phyloP scores from a whole-genome alignment of 257 asterid species.

The Primulina eburnea region DNA sequence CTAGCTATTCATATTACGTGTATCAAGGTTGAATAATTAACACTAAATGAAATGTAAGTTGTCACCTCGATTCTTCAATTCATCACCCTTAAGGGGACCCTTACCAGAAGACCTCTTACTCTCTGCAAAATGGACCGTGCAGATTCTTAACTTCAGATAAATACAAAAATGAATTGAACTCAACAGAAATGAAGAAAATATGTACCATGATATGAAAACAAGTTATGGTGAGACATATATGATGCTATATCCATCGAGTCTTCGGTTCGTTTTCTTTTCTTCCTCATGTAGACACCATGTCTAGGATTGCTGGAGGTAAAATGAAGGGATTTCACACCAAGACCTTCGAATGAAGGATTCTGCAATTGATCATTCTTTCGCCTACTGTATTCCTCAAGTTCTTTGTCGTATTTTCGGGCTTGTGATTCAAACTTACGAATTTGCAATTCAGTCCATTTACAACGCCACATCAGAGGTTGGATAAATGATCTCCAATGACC shows the following conservation, averaged over 20 bases:
- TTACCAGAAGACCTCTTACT: conserved; percentile 38
- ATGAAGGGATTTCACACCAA: conserved; percentile 44
- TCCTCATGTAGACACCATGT: conserved; percentile 45
- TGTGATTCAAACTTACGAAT: conserved; percentile 47
- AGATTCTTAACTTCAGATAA: conserved; percentile 20
- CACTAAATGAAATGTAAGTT: conserved; percentile 1
- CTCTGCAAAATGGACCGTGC: conserved; percentile 40
- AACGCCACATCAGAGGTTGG: conserved; percentile 73
- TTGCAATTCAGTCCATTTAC: conserved; percentile 84
- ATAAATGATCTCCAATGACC: conserved; percentile 67
- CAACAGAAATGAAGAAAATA: conserved; percentile 17
- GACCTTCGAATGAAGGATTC: conserved; percentile 30
- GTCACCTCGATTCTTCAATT: conserved; percentile 46
- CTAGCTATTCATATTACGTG: not conserved
- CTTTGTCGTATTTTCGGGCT: conserved; percentile 47
- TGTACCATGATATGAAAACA: conserved; percentile 69
- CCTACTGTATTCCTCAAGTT: conserved; percentile 40
- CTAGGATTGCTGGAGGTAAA: conserved; percentile 29
- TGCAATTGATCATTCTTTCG: conserved; percentile 31
- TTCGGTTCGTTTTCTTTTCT: conserved; percentile 61
- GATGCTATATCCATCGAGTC: conserved; percentile 38
- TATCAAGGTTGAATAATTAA: conserved; percentile 7
- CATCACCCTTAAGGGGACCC: conserved; percentile 30
- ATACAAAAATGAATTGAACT: conserved; percentile 12
- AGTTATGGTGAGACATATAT: conserved; percentile 67